phyloP scores from a whole-genome alignment of 2,329 filamentous ascomycete genomes.

The Paecilomyces sp. region DNA sequence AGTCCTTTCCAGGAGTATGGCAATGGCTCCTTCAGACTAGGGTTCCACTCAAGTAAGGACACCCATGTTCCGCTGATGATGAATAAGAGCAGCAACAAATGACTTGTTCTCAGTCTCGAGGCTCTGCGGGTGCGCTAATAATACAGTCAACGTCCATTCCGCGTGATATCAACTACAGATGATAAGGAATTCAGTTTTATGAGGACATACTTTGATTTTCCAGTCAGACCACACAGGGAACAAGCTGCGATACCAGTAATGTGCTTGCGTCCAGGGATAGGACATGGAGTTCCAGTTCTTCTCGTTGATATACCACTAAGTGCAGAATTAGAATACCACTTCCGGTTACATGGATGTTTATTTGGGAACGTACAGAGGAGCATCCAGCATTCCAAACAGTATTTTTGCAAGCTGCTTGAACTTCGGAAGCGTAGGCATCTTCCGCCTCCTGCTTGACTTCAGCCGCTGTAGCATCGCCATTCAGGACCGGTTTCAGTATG shows the following conservation, averaged over 20 bases:
- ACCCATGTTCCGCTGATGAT: too few species aligned
- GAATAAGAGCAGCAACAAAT: too few species aligned
- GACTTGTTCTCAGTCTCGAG: too few species aligned
- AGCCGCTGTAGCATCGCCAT: slow-evolving; percentile 36
- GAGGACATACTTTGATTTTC: slow-evolving; percentile 30
- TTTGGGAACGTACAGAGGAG: slow-evolving; percentile 44
- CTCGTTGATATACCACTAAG: slow-evolving; percentile 5
- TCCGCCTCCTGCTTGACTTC: slow-evolving; percentile 46
- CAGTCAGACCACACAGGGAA: slow-evolving; percentile 51
- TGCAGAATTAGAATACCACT: slow-evolving; percentile 42
- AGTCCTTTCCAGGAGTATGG: too few species aligned
- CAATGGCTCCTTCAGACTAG: too few species aligned
- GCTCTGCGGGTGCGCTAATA: too few species aligned
- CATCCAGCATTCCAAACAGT: slow-evolving; percentile 43
- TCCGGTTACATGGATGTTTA: slow-evolving; percentile 38
- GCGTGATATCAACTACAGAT: too few species aligned
- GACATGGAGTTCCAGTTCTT: slow-evolving; percentile 5
- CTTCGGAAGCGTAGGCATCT: slow-evolving; percentile 38
- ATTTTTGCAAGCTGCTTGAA: slow-evolving; percentile 40
- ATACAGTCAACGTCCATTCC: too few species aligned
- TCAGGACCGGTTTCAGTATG: slow-evolving; percentile 49
- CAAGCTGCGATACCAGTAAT: slow-evolving; percentile 45
- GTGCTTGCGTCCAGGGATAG: slow-evolving; percentile 38
- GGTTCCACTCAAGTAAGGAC: too few species aligned
- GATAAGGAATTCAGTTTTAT: background rate